A percentile compares a stretch with the other conserved stretches of the same genome.
Evolutionary conservation across 1,139 yeast species (phyloP).

Genomic region (Groenewaldozyma sp.): DNA sequence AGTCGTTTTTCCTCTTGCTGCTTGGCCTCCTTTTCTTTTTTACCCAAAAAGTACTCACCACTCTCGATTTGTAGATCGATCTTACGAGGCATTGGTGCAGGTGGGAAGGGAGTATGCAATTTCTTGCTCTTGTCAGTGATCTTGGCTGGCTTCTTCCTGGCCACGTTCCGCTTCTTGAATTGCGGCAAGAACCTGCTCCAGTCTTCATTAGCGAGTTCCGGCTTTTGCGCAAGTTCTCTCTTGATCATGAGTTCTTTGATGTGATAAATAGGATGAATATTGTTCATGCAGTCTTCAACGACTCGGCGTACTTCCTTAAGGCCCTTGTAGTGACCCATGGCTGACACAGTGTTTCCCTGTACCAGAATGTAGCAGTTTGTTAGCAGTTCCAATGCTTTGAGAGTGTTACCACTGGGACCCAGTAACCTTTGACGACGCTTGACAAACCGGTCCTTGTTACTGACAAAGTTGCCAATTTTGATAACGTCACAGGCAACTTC

Average conservation of each 20-base stretch:
- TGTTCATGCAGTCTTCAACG: constrained; percentile 95
- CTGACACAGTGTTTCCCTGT: constrained; percentile 95
- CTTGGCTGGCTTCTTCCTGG: constrained; percentile 79
- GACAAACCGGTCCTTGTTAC: constrained; percentile 86
- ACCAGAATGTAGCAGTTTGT: constrained; percentile 92
- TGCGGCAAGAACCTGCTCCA: constrained; percentile 97
- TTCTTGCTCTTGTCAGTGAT: constrained; percentile 48
- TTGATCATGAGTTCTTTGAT: constrained; percentile 96
- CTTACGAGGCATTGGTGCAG: constrained; percentile 94
- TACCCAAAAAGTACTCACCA: constrained; percentile 95
- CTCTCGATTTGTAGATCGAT: constrained; percentile 94
- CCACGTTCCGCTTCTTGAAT: constrained; percentile 93
- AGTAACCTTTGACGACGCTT: constrained; percentile 94
- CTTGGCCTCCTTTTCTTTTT: constrained; percentile 66
- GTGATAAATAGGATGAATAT: constrained; percentile 92
- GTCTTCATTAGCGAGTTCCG: constrained; percentile 90
- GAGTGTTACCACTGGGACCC: constrained; percentile 95
- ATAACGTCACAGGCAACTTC: constrained; percentile 94
- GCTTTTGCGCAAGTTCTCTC: constrained; percentile 87
- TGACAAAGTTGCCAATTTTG: constrained; percentile 82
- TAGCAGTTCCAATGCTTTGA: constrained; percentile 86
- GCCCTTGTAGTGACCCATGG: constrained; percentile 95
- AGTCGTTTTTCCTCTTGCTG: constrained; percentile 70
- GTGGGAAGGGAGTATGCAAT: constrained; percentile 98
- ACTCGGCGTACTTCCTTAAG: constrained; percentile 86